Conservation (phyloP, 805 yeast genomes). For the Komagataella populi region DNA sequence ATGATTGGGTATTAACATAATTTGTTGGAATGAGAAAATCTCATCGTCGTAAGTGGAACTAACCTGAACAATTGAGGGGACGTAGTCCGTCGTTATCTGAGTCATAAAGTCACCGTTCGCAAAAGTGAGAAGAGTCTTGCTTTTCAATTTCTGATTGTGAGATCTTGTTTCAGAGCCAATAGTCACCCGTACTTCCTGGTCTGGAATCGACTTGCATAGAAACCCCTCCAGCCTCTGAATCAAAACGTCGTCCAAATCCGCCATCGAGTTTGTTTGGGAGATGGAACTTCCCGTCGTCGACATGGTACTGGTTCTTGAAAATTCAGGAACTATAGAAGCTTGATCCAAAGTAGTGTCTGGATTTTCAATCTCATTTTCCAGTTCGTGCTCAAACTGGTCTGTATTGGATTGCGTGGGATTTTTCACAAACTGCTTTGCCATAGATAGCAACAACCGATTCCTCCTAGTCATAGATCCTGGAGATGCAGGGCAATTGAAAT, state of each 20-base stretch:
- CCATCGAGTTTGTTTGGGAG: slow-evolving; percentile 2
- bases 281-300: slow-evolving; percentile 6
- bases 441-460: slow-evolving; percentile 51
- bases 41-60: slow-evolving; percentile 31
- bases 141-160: slow-evolving; percentile 15
- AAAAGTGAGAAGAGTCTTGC: slow-evolving; percentile 3
- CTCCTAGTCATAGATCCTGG: slow-evolving; percentile 64
- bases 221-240: slow-evolving; percentile 58
- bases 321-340: slow-evolving; percentile 3
- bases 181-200: slow-evolving; percentile 36
- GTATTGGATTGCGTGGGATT: slow-evolving; percentile 14
- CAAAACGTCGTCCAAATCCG: slow-evolving; percentile 30
- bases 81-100: slow-evolving; percentile 44
- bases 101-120: neutral
- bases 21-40: slow-evolving; percentile 30
- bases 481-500: slow-evolving; percentile 28
- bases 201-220: slow-evolving; percentile 52
- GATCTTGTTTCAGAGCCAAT: slow-evolving; percentile 34
- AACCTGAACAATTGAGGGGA: slow-evolving; percentile 47
- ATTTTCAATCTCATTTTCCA: slow-evolving; percentile 17
- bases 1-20: slow-evolving; percentile 20
- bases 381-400: slow-evolving; percentile 21
- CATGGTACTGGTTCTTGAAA: slow-evolving; percentile 11
- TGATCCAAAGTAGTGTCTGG: slow-evolving; percentile 9
- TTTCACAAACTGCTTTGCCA: slow-evolving; percentile 56